Evolutionary conservation across 495 filamentous ascomycete genomes (phyloP).

Genomic region (Annulohypoxylon bovei): DNA sequence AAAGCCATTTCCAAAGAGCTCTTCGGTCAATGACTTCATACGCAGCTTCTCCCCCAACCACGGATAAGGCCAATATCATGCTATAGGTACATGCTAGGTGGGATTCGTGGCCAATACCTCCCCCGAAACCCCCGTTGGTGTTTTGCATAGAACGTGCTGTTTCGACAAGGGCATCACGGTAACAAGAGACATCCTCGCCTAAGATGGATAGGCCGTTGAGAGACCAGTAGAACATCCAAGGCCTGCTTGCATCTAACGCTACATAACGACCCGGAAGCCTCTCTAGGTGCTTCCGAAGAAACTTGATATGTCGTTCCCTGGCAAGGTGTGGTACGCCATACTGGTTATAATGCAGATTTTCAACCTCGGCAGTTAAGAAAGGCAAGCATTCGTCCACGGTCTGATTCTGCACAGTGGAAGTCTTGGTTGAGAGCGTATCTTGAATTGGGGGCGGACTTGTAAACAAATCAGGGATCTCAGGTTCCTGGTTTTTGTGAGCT

Average conservation of each 20-base stretch:
- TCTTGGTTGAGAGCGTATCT: slow-evolving; percentile 74
- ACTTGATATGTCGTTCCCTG: slow-evolving; percentile 76
- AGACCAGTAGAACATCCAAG: slow-evolving; percentile 95
- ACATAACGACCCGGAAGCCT: slow-evolving; percentile 73
- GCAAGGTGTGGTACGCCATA: slow-evolving; percentile 78
- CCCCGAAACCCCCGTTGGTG: slow-evolving; percentile 85
- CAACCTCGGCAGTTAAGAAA: slow-evolving; percentile 65
- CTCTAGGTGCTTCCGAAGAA: slow-evolving; percentile 72
- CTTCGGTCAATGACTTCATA: slow-evolving; percentile 80
- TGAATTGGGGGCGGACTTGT: slow-evolving; percentile 68
- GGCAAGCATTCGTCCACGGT: slow-evolving; percentile 75
- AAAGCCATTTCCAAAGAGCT: slow-evolving; percentile 90
- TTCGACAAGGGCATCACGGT: slow-evolving; percentile 71
- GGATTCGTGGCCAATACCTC: slow-evolving; percentile 87
- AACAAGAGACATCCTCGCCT: slow-evolving; percentile 76
- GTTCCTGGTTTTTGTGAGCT: slow-evolving; percentile 42
- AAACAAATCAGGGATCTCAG: slow-evolving; percentile 70
- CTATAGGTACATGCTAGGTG: slow-evolving; percentile 92
- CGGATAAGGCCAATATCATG: slow-evolving; percentile 76
- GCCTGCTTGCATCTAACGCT: slow-evolving; percentile 79
- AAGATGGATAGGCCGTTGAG: slow-evolving; percentile 76
- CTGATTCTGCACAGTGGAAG: slow-evolving; percentile 72
- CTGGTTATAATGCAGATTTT: slow-evolving; percentile 62
- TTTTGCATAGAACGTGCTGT: slow-evolving; percentile 87
- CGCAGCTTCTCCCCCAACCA: slow-evolving; percentile 77